phyloP scores from a whole-genome alignment of 129 eudicot genomes.

The Pulicaria dysenterica region DNA sequence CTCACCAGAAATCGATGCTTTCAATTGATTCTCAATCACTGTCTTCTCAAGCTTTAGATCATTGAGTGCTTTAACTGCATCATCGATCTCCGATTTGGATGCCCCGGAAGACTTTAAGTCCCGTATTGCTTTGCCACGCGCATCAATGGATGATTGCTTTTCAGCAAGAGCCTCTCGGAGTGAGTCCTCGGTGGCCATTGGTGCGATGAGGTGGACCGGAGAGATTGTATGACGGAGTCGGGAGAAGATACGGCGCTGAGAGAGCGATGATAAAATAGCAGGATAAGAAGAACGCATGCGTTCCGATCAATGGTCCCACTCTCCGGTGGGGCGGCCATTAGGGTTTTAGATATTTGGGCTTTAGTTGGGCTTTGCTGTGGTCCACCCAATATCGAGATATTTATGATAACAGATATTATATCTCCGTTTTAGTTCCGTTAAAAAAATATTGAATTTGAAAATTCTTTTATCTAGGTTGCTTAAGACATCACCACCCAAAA shows the following conservation, averaged over 20 bases:
- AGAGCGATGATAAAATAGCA: constrained; percentile 1
- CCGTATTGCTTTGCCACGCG: constrained; percentile 41
- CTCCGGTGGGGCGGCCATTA: background rate
- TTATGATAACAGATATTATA: background rate
- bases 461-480: too few relatives aligned
- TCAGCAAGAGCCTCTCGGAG: constrained; percentile 46
- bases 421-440: too few relatives aligned
- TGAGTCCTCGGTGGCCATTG: constrained; percentile 48
- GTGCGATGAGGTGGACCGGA: constrained; percentile 11
- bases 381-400: constrained; percentile 16
- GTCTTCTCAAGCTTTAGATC: constrained; percentile 52
- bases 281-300: constrained; percentile 36
- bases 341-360: constrained; percentile 43
- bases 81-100: constrained; percentile 49
- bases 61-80: constrained; percentile 46
- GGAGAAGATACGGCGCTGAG: constrained; percentile 25
- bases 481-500: too few relatives aligned
- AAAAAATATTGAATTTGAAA: too few relatives aligned
- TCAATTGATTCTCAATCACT: constrained; percentile 45
- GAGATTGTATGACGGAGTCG: constrained; percentile 25
- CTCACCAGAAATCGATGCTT: constrained; percentile 36
- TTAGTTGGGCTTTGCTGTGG: constrained; percentile 32
- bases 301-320: constrained; percentile 19
- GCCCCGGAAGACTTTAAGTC: constrained; percentile 50
- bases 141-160: constrained; percentile 43